Evolutionary conservation across 148 eudicot genomes (phyloP).

Genomic region (Beta vulgaris): DNA sequence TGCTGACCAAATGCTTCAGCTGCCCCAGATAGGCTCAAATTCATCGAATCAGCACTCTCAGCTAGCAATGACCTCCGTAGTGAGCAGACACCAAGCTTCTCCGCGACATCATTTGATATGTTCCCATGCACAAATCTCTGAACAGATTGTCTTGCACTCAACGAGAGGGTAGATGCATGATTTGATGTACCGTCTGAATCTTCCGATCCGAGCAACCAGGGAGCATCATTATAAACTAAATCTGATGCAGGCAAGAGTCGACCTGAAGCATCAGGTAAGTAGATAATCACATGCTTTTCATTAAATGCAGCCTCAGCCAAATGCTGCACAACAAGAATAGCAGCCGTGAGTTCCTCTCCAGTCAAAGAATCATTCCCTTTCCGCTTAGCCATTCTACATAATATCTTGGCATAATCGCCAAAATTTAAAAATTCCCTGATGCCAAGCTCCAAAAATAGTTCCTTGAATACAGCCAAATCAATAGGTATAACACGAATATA

Average conservation of each 20-base stretch:
- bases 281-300: conserved; percentile 62
- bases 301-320: conserved; percentile 65
- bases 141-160: conserved; percentile 52
- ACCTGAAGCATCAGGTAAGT: conserved; percentile 80
- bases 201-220: conserved; percentile 96
- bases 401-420: conserved; percentile 71
- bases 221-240: conserved; percentile 96
- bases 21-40: conserved; percentile 89
- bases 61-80: conserved; percentile 92
- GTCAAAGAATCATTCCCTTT: conserved; percentile 67
- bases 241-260: conserved; percentile 65
- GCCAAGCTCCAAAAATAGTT: conserved; percentile 89
- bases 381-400: conserved; percentile 67
- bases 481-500: conserved; percentile 94
- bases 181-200: conserved; percentile 47
- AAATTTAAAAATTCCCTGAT: conserved; percentile 69
- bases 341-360: conserved; percentile 75
- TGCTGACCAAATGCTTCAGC: conserved; percentile 99
- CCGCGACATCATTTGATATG: conserved; percentile 95
- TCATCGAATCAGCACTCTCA: conserved; percentile 98
- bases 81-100: conserved; percentile 96
- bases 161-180: conserved; percentile 40
- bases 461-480: conserved; percentile 88
- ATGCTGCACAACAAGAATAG: conserved; percentile 87
- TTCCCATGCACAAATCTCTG: conserved; percentile 96